Conservation (phyloP, 495 filamentous ascomycete genomes). For the Penicillium angulare region DNA sequence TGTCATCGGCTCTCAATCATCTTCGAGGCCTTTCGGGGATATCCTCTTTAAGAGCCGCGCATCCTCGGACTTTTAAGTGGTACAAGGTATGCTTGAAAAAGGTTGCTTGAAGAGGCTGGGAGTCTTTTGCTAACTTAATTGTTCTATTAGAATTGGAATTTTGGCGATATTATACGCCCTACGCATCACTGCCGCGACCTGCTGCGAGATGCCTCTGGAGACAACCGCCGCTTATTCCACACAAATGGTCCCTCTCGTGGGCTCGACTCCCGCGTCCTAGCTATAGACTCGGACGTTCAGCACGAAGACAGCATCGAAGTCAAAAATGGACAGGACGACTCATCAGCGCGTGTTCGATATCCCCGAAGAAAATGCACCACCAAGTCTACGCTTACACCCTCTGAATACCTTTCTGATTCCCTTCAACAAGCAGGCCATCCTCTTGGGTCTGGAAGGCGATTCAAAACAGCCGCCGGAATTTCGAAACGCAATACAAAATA, state of each 20-base stretch:
- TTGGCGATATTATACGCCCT: background rate
- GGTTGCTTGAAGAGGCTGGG: background rate
- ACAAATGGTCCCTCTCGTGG: background rate
- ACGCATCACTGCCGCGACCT: background rate
- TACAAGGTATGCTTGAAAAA: constrained; percentile 24
- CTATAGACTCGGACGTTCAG: background rate
- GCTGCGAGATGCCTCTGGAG: constrained; percentile 1
- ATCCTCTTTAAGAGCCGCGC: constrained; percentile 36
- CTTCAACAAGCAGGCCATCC: constrained; percentile 27
- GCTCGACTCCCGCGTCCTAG: background rate
- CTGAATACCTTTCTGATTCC: constrained; percentile 34
- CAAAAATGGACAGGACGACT: background rate
- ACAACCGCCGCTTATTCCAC: constrained; percentile 5
- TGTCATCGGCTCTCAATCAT: constrained; percentile 50
- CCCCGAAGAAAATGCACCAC: background rate
- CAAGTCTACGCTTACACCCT: constrained; percentile 24
- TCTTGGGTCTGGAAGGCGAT: constrained; percentile 7
- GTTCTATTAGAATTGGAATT: background rate
- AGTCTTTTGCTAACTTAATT: background rate
- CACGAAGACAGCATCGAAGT: background rate
- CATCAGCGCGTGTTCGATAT: background rate
- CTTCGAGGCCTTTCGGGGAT: constrained; percentile 40
- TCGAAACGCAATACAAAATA: background rate
- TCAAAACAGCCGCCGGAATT: background rate
- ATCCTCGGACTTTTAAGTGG: constrained; percentile 22